phyloP scores from a whole-genome alignment of 2,329 filamentous ascomycete genomes.

The Exserohilum turcica region DNA sequence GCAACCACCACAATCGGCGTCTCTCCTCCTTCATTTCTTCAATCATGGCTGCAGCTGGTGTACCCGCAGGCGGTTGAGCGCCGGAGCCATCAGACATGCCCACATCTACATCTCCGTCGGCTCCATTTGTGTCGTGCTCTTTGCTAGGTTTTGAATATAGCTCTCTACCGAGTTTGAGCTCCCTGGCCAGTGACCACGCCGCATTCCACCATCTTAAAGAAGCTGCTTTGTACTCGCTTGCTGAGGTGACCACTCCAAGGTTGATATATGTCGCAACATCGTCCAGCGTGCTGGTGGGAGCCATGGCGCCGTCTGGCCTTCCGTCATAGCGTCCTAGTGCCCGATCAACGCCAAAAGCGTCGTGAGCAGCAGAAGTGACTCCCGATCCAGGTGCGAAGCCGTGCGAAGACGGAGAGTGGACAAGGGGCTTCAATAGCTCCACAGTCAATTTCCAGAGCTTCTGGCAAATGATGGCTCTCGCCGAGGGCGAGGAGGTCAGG shows the following conservation, averaged over 20 bases:
- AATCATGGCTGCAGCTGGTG: constrained; percentile 42
- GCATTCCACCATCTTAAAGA: constrained; percentile 94
- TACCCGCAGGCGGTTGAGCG: constrained; percentile 31
- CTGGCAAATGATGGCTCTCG: constrained; percentile 82
- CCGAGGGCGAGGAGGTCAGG: constrained; percentile 79
- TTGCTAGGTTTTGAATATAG: constrained; percentile 64
- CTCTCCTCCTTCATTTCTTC: constrained; percentile 74
- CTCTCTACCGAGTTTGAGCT: constrained; percentile 86
- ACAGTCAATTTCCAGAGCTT: constrained; percentile 85
- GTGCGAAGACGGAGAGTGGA: constrained; percentile 71
- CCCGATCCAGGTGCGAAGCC: constrained; percentile 58
- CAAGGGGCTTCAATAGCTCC: constrained; percentile 82
- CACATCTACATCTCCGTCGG: constrained; percentile 47
- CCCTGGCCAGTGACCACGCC: constrained; percentile 85
- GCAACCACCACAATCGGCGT: constrained; percentile 88
- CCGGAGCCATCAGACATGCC: constrained; percentile 37
- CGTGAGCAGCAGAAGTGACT: constrained; percentile 76
- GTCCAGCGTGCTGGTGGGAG: constrained; percentile 71
- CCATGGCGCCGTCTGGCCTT: constrained; percentile 53
- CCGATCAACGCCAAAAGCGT: constrained; percentile 76
- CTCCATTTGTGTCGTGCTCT: constrained; percentile 37
- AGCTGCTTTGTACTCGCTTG: constrained; percentile 81
- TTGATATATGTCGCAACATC: constrained; percentile 92
- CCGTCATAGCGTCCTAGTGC: constrained; percentile 57
- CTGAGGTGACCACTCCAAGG: constrained; percentile 85